Evolutionary conservation across 768 basidiomycete species (phyloP), one percentile per base, ranked within the genome.

Genomic region (Melanogaster broomeanus): DNA sequence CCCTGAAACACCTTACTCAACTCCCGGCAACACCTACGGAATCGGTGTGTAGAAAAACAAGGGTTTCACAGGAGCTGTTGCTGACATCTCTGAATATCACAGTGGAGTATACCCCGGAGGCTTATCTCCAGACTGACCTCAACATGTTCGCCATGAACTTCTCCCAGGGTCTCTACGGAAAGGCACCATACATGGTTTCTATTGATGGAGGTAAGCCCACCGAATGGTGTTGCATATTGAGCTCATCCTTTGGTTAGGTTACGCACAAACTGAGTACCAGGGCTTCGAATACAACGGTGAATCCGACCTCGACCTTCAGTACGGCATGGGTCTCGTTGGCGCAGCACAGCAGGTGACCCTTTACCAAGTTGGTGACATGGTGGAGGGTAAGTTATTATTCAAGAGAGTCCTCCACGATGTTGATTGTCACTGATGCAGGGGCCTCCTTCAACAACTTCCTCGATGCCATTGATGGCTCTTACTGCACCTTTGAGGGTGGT

Each of bases 391-490:
- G 48, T 57, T 13, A 4, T 6, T 1, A 12, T 13, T 28, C n/a
- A 11, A 35, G 18, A 18, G 34, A 21, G 27, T n/a, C 28, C 24
- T 11, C 25, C 0, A 39, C 55, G 18, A 38, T 37, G 39, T 45
- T 47, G 52, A 58, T 39, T 19, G 10, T 19, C 10, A 5, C 18
- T 24, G 37, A 18, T 28, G 22, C 28, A 63, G 60, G 59, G 22
- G 60, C 61, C 11, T 67, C 69, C 9, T 72, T 69, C 51, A 66
- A 70, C 49, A 72, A 71, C 41, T 62, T 65, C 56, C 61, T 73
- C 22, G 70, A 74, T 44, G 70, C 68, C 13, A 42, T 74, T 11
- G 70, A 71, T 42, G 69, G 42, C 3, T 56, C 61, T 4, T 74
- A 67, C 51, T 74, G 72, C 48, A 59, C 58, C 5, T 73, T 46